These are phyloP conservation scores for Lasiosphaeris hirsuta DNA, from an alignment of 495 filamentous ascomycete species.

Conservation along the genomic window DNA sequence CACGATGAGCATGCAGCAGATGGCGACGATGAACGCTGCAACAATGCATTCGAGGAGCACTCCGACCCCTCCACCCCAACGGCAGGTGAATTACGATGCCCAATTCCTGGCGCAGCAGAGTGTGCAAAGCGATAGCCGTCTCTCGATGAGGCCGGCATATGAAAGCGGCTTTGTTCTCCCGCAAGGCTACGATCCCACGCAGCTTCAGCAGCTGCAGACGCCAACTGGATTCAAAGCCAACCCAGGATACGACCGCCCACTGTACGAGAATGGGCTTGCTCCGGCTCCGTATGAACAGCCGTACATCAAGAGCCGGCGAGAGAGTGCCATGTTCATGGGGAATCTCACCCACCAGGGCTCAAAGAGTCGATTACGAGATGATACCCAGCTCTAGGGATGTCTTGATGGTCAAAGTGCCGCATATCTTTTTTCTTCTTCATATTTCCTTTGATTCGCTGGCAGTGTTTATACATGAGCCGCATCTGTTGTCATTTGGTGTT, in stretches of 20 bases:
- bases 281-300: slow-evolving; percentile 41
- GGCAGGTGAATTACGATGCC: slow-evolving; percentile 34
- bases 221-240: slow-evolving; percentile 20
- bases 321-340: slow-evolving; percentile 48
- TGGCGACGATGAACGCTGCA: slow-evolving; percentile 35
- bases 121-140: slow-evolving; percentile 20
- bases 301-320: slow-evolving; percentile 38
- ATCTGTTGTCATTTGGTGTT: slow-evolving; percentile 7
- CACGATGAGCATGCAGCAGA: slow-evolving; percentile 28
- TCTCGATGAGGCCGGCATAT: slow-evolving; percentile 40
- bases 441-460: slow-evolving; percentile 9
- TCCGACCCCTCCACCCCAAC: slow-evolving; percentile 43
- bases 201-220: slow-evolving; percentile 17
- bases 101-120: slow-evolving; percentile 31
- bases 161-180: slow-evolving; percentile 33
- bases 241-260: slow-evolving; percentile 40
- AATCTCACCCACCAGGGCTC: slow-evolving; percentile 43
- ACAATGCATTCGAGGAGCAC: slow-evolving; percentile 33
- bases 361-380: slow-evolving; percentile 46
- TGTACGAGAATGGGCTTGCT: slow-evolving; percentile 37
- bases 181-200: slow-evolving; percentile 29
- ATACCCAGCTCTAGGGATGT: slow-evolving; percentile 28
- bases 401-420: not conserved
- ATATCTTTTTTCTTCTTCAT: slow-evolving; percentile 7
- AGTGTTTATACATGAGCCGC: slow-evolving; percentile 1